Evolutionary conservation across 1,284 basidiomycete species (phyloP), one percentile per base, ranked within the genome.

Genomic region (Ceratorhiza oryzae-sativae): DNA sequence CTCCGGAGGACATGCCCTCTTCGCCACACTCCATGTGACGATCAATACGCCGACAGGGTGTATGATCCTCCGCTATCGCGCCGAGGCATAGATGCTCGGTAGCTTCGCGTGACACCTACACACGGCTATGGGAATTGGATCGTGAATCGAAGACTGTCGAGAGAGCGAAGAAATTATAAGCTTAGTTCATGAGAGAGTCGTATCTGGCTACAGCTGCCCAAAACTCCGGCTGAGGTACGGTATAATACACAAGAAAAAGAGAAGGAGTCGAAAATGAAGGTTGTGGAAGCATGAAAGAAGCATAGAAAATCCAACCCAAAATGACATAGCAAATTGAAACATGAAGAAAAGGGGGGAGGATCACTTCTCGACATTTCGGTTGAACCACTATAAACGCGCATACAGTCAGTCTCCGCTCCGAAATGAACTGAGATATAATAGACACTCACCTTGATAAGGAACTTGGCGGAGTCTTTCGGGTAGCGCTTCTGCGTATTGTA

Each of bases 401-500:
- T 60, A 60, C 45, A 56, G 39, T 68, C 53, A 68, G 65, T 25
- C 18, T 48, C 1, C 32, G 23, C 27, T 9, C 30, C 8, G 9
- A 30, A 27, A 27, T 42, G 58, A 60, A 5, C n/a, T 10, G 41
- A 30, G 20, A 36, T 18, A 2, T 36, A n/a, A 71, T 25, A 48
- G 49, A 36, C 9, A 70, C 76, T 48, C 58, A 84, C 83, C 77
- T 83, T 76, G 60, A 80, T 77, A 18, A 90, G 78, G 77, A 87
- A 87, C 72, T 81, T 82, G 1, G 86, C 86, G 20, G 88, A 90
- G 49, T 87, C 87, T 78, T 92, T 92, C 1, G 89, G 88, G 73
- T 84, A 86, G 32, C 90, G 83, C 79, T 89, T 83, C 80, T 88
- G 89, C 4, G 89, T 92, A 65, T 86, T 81, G 78, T 88, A 92